phyloP scores from a whole-genome alignment of 805 yeast species.

The Yamadazyma sp. region DNA sequence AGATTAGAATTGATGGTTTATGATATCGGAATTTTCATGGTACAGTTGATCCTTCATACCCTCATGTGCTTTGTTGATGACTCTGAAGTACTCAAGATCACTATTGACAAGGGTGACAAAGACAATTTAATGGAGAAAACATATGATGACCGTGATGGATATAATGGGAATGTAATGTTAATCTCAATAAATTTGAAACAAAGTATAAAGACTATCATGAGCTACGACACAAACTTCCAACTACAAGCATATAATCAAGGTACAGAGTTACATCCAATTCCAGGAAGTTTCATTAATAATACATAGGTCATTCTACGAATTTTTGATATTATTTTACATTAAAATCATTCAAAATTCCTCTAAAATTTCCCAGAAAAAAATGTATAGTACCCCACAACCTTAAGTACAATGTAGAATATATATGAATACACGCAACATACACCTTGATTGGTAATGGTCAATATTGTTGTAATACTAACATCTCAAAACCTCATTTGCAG shows the following conservation, averaged over 20 bases:
- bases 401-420: no score
- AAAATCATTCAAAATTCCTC: no score
- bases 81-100: conserved; percentile 22
- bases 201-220: conserved; percentile 9
- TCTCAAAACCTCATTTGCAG: background rate
- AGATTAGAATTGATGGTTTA: conserved; percentile 22
- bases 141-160: conserved; percentile 33
- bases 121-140: conserved; percentile 13
- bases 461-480: no score
- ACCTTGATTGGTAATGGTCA: no score
- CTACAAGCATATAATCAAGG: conserved; percentile 1
- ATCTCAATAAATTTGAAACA: conserved; percentile 21
- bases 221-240: conserved; percentile 4
- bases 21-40: conserved; percentile 23
- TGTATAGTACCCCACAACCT: no score
- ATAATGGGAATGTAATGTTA: conserved; percentile 35
- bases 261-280: conserved; percentile 2
- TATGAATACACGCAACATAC: no score
- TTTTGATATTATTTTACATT: no score
- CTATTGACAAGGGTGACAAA: background rate
- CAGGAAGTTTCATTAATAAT: conserved; percentile 9
- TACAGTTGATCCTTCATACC: conserved; percentile 31
- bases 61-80: conserved; percentile 32
- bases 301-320: no score
- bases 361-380: no score